Conservation (phyloP, 2,329 filamentous ascomycete species). For the Diaporthe sp. region DNA sequence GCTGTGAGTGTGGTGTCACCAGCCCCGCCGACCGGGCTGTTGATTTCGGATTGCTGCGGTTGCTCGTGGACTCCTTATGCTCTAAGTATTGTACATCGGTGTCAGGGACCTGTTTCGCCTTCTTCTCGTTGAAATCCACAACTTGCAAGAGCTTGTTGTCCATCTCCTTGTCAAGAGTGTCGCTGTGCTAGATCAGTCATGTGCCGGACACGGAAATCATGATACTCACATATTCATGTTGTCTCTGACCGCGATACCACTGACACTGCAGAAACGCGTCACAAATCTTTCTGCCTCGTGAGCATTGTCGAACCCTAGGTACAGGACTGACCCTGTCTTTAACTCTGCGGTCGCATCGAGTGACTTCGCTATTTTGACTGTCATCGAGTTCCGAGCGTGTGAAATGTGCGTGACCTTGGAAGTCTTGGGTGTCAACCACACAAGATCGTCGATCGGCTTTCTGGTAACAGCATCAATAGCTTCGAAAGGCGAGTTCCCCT, state of each 20-base stretch:
- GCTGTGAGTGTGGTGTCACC: neutral
- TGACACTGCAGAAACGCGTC: neutral
- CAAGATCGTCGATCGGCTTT: conserved; percentile 13
- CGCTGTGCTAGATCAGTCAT: conserved; percentile 26
- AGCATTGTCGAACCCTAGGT: conserved; percentile 34
- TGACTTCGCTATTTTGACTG: conserved; percentile 24
- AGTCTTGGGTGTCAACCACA: conserved; percentile 35
- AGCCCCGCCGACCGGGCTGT: neutral
- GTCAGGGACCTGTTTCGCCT: neutral
- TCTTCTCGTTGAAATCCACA: neutral
- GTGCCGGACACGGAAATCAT: no score
- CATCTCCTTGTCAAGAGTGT: neutral
- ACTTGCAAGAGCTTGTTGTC: neutral
- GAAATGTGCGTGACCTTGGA: conserved; percentile 7
- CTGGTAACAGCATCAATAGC: neutral
- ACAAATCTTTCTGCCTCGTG: conserved; percentile 31
- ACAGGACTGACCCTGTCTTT: conserved; percentile 8
- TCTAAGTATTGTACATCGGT: conserved; percentile 26
- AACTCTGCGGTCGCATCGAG: neutral
- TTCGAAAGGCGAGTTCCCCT: neutral
- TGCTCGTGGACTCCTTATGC: neutral
- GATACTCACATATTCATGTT: conserved; percentile 22
- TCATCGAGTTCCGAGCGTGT: neutral
- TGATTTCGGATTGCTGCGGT: neutral
- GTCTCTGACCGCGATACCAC: neutral